Percentiles rank a stretch among this genome's conserved stretches.
These are phyloP conservation scores for Pseudonectria buxi DNA, from an alignment of 2,329 filamentous ascomycete species.

Conservation along the genomic window DNA sequence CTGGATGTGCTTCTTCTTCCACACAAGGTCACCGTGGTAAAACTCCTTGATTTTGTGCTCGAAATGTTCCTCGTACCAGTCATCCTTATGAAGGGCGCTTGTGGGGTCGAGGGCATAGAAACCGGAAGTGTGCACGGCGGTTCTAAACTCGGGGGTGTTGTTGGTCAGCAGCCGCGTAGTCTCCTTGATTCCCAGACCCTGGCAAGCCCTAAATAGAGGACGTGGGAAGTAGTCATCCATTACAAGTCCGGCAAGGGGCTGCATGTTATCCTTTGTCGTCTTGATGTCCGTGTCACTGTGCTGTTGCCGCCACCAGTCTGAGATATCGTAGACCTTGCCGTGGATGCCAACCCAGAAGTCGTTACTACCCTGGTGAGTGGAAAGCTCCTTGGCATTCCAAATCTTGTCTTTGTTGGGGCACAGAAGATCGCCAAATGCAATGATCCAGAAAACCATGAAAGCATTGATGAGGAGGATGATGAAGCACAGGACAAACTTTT, in stretches of 20 bases:
- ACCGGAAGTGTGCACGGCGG: constrained; percentile 67
- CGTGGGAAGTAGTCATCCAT: constrained; percentile 81
- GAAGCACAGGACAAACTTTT: constrained; percentile 79
- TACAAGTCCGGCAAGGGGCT: constrained; percentile 68
- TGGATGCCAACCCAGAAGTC: constrained; percentile 85
- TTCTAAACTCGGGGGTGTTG: constrained; percentile 47
- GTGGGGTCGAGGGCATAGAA: constrained; percentile 45
- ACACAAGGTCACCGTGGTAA: constrained; percentile 82
- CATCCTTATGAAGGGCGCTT: constrained; percentile 51
- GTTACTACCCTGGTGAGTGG: constrained; percentile 59
- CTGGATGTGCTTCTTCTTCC: constrained; percentile 51
- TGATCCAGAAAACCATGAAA: constrained; percentile 83
- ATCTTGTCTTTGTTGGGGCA: constrained; percentile 91
- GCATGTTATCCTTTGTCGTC: constrained; percentile 60
- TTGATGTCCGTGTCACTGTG: constrained; percentile 69
- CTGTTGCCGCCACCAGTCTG: constrained; percentile 76
- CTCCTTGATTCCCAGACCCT: constrained; percentile 58
- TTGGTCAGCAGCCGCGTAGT: constrained; percentile 56
- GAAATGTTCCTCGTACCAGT: constrained; percentile 76
- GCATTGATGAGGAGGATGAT: constrained; percentile 79
- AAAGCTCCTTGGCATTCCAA: constrained; percentile 67
- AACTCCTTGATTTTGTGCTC: constrained; percentile 74
- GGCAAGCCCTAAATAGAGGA: constrained; percentile 69
- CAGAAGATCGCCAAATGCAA: constrained; percentile 74
- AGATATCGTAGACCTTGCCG: constrained; percentile 86